Conservation (phyloP, 1,139 yeast genomes). For the Torulaspora pretoriensis region DNA sequence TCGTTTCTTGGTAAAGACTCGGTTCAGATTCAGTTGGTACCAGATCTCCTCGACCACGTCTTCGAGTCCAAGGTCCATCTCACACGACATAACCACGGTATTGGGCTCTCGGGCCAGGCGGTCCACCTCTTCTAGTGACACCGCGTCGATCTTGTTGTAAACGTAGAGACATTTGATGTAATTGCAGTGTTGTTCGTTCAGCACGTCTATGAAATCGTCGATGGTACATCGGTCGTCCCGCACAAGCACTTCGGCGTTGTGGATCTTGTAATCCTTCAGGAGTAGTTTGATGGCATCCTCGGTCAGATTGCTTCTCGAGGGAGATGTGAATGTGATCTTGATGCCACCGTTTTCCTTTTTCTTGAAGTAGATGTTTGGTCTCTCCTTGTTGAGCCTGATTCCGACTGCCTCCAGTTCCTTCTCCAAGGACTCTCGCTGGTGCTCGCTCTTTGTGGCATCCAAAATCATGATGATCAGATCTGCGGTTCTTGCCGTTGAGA, state of each 20-base stretch:
- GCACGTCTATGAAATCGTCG: slow-evolving; percentile 90
- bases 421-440: slow-evolving; percentile 82
- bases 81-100: slow-evolving; percentile 92
- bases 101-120: slow-evolving; percentile 86
- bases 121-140: slow-evolving; percentile 90
- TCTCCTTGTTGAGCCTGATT: slow-evolving; percentile 73
- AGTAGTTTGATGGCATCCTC: slow-evolving; percentile 76
- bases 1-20: slow-evolving; percentile 83
- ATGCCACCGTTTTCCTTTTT: slow-evolving; percentile 88
- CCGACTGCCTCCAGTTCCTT: slow-evolving; percentile 92
- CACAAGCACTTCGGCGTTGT: slow-evolving; percentile 87
- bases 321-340: slow-evolving; percentile 72
- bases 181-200: slow-evolving; percentile 80
- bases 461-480: slow-evolving; percentile 89
- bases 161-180: slow-evolving; percentile 90
- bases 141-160: slow-evolving; percentile 93
- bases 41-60: slow-evolving; percentile 91
- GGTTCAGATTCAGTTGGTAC: slow-evolving; percentile 74
- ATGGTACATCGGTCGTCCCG: slow-evolving; percentile 87
- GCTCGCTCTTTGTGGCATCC: slow-evolving; percentile 90
- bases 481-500: slow-evolving; percentile 92
- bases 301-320: slow-evolving; percentile 68
- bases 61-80: slow-evolving; percentile 75
- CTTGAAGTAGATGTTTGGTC: slow-evolving; percentile 77
- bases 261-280: slow-evolving; percentile 81